Evolutionary conservation across 2,329 filamentous ascomycete genomes (phyloP), one percentile per base, ranked within the genome.

Genomic region (Sclerotiophoma versabilis): DNA sequence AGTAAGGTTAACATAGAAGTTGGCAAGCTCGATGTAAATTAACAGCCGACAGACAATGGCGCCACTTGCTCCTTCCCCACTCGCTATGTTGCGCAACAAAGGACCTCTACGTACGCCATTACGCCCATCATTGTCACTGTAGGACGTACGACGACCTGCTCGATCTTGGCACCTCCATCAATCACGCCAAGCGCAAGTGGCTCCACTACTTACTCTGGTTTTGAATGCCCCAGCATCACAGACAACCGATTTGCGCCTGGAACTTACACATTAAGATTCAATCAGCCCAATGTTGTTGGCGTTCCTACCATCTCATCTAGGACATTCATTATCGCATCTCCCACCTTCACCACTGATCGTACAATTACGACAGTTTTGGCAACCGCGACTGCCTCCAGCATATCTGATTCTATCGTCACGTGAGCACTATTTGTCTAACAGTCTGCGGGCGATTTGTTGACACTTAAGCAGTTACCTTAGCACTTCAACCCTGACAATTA

Each of bases 21-120:
- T 20, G 3, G 8, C 7, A 11, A 12, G 0, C 6, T 42, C 14
- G 15, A 19, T n/a, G 15, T 9, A 14, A n/a, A 20, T 32, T 49
- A 6, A 54, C n/a, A 23, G 7, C 5, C 6, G 14, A 27, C 23
- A 62, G 58, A 36, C 51, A 57, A 55, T 23, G 59, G 59, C 11
- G 49, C 51, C 5, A 15, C 33, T 3, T 64, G 61, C 44, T 64
- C 59, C 9, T 64, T 64, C 36, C 61, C 57, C 12, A 64, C 57
- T 15, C 59, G 54, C 11, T 60, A 49, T 29, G 54, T 57, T 2
- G 38, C 32, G 9, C 38, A 36, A 33, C 54, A 55, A 33, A 30
- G 45, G 14, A 63, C 60, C 6, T 63, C 58, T 17, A 61, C 56
- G 2, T 63, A 61, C 42, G 58, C 53, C 3, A 51, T 63, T 15